Percentiles rank a stretch among this genome's conserved stretches.
These are phyloP conservation scores for Pinus albicaulis DNA, from an alignment of 75 land plant species.

Conservation along the genomic window DNA sequence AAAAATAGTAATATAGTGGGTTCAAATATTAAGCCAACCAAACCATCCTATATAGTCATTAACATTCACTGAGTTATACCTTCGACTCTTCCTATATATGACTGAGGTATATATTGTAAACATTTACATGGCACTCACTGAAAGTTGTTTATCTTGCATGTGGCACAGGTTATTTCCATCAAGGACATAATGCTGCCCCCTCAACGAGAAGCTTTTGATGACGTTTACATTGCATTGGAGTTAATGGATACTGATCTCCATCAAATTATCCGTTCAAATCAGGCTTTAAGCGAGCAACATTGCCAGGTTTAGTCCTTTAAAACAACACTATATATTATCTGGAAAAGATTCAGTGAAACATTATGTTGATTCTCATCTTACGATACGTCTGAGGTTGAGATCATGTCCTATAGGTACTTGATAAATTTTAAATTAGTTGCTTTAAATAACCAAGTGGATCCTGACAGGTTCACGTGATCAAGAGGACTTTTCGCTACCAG, in stretches of 20 bases:
- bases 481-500: no score
- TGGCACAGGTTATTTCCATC: conserved; percentile 29
- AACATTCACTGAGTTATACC: no score
- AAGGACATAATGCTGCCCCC: conserved; percentile 62
- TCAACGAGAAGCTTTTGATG: conserved; percentile 37
- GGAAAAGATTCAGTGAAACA: not conserved
- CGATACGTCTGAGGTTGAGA: no score
- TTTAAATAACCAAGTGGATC: no score
- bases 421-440: no score
- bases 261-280: conserved; percentile 27
- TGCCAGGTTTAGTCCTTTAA: conserved; percentile 42
- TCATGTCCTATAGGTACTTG: not conserved
- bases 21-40: no score
- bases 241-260: conserved; percentile 62
- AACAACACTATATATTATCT: not conserved
- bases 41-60: no score
- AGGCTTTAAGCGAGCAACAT: conserved; percentile 44
- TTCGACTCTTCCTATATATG: no score
- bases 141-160: not conserved
- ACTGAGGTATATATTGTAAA: no score
- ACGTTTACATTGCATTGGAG: conserved; percentile 53
- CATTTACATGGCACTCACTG: no score
- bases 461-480: no score
- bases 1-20: no score
- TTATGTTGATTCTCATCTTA: not conserved